Evolutionary conservation across 495 filamentous ascomycete genomes (phyloP), one percentile per base, ranked within the genome.

Genomic region (Trichoderma asperelloides): DNA sequence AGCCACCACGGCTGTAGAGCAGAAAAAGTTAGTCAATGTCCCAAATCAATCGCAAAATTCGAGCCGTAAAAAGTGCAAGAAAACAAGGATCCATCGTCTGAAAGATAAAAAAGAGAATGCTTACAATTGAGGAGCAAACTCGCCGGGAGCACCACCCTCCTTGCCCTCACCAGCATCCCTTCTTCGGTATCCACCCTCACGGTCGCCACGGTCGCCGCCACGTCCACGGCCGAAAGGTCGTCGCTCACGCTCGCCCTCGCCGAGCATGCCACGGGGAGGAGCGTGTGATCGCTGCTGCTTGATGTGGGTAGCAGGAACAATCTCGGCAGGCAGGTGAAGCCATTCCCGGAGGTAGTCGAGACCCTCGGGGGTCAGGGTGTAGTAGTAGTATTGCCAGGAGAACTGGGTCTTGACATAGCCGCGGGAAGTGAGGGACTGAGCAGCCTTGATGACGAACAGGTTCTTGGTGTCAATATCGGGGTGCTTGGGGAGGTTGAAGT

Each of bases 311-410:
- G 95, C 92, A 67, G 95, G 95, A 73, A 98, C 95, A 79, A 98
- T 97, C 87, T 98, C 95, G 76, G 96, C 95, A 79, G 95, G 95
- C 74, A 98, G 89, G 86, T 98, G 95, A 71, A 98, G 94, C 95
- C 95, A 98, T 86, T 98, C 95, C 74, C 95, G 96, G 79, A 98
- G 93, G 88, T 98, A 98, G 87, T 97, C 94, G 78, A 98, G 93
- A 85, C 95, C 95, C 76, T 97, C 94, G 74, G 93, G 92, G 79
- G 95, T 98, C 78, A 98, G 89, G 81, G 96, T 98, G 89, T 98
- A 98, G 90, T 98, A 98, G 88, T 97, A 98, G 89, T 93, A 98
- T 86, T 98, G 95, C 95, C 95, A 98, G 69, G 92, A 96, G 90
- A 98, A 98, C 81, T 93, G 95, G 73, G 95, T 98, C 90, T 98